These are phyloP conservation scores for Lepraria neglecta DNA, from an alignment of 495 filamentous ascomycete genomes.

Conservation along the genomic window DNA sequence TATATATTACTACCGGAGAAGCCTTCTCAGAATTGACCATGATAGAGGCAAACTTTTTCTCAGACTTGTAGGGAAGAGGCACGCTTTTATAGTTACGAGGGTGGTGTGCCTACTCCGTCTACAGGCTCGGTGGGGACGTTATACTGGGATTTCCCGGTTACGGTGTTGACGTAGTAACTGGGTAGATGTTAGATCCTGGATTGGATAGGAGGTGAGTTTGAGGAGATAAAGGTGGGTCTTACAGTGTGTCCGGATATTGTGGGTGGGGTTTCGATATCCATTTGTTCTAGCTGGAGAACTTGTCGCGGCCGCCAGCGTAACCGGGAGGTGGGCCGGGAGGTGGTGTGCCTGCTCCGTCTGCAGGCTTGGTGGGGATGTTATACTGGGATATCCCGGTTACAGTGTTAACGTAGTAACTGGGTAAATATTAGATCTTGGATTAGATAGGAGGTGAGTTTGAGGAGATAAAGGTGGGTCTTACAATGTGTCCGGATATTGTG, in stretches of 20 bases:
- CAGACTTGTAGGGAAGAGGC: too few relatives aligned
- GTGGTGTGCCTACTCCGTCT: slow-evolving; percentile 44
- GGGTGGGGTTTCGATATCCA: background rate
- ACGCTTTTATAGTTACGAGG: too few relatives aligned
- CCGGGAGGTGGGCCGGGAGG: slow-evolving; percentile 54
- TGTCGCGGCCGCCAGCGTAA: slow-evolving; percentile 47
- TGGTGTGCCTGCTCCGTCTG: slow-evolving; percentile 44
- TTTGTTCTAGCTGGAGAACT: too few relatives aligned
- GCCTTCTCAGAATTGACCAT: too few relatives aligned
- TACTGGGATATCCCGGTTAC: slow-evolving; percentile 83
- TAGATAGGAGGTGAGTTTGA: background rate
- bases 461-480: background rate
- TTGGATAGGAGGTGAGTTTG: background rate
- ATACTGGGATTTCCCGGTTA: slow-evolving; percentile 85
- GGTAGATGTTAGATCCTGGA: slow-evolving; percentile 23
- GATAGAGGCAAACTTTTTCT: too few relatives aligned
- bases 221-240: background rate
- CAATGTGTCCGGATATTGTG: background rate
- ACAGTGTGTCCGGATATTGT: background rate
- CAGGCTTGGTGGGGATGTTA: slow-evolving; percentile 64
- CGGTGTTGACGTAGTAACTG: slow-evolving; percentile 85
- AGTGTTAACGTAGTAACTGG: slow-evolving; percentile 83
- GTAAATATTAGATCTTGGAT: slow-evolving; percentile 23
- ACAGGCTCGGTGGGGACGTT: slow-evolving; percentile 63
- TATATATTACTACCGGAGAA: too few relatives aligned